Evolutionary conservation across 768 basidiomycete species (phyloP).

Genomic region (Lactarius tabidus): DNA sequence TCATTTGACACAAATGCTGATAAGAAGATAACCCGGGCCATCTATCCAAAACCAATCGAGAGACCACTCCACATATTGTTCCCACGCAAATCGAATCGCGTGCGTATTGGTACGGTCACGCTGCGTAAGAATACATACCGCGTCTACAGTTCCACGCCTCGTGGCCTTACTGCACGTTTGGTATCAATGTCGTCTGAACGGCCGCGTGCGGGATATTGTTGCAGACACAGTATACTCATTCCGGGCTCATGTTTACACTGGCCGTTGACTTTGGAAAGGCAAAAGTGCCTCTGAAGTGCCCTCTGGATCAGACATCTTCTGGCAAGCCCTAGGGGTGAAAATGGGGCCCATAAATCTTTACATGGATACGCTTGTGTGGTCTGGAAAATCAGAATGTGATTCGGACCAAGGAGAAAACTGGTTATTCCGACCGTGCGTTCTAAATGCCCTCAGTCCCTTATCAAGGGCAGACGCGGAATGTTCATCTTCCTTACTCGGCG

Average conservation of each 20-base stretch:
- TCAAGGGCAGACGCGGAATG: background rate
- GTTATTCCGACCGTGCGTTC: background rate
- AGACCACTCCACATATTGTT: background rate
- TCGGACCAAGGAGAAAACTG: background rate
- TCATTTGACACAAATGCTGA: no score
- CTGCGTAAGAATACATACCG: background rate
- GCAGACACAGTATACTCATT: background rate
- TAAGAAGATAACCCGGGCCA: background rate
- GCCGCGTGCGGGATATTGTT: background rate
- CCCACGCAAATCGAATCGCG: background rate
- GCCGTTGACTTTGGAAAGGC: background rate
- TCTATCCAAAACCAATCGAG: background rate
- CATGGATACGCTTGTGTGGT: background rate
- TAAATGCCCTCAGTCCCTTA: background rate
- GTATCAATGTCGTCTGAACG: background rate
- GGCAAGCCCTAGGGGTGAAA: background rate
- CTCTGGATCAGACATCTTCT: background rate
- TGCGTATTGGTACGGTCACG: background rate
- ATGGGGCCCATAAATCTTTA: background rate
- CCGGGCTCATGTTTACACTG: background rate
- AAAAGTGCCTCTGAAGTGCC: background rate
- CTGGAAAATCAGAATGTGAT: background rate
- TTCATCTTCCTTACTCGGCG: background rate
- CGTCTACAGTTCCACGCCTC: background rate
- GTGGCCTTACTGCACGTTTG: background rate